phyloP scores from a whole-genome alignment of 306 rosid species.

The Clitoria ternatea region DNA sequence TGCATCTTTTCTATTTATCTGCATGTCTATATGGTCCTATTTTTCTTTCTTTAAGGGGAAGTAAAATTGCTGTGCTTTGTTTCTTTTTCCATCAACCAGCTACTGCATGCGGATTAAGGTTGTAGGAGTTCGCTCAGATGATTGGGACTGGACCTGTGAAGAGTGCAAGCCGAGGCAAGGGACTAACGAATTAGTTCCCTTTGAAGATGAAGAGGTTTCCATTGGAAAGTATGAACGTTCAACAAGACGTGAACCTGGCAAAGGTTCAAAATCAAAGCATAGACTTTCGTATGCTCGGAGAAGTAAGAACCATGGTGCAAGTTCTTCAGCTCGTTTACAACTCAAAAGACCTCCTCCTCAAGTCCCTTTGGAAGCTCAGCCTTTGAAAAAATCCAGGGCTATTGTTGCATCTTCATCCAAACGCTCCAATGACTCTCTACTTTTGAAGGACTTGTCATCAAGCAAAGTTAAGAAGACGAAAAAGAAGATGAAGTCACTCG shows the following conservation, averaged over 20 bases:
- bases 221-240: background rate
- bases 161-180: slow-evolving; percentile 25
- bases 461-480: slow-evolving; percentile 3
- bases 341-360: slow-evolving; percentile 14
- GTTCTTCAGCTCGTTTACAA: background rate
- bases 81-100: slow-evolving; percentile 29
- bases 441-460: background rate
- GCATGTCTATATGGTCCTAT: background rate
- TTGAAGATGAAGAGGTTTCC: background rate
- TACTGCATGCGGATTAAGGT: slow-evolving; percentile 31
- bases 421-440: background rate
- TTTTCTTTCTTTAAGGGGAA: background rate
- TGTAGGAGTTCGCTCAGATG: slow-evolving; percentile 10
- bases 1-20: background rate
- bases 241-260: background rate
- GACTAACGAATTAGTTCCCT: slow-evolving; percentile 1
- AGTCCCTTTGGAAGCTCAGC: slow-evolving; percentile 1
- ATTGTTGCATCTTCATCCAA: slow-evolving; percentile 2
- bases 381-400: background rate
- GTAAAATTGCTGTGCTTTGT: slow-evolving; percentile 4
- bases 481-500: background rate
- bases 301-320: background rate
- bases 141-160: slow-evolving; percentile 41
- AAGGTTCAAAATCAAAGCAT: background rate
- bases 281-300: background rate